Conservation (phyloP, 2,329 filamentous ascomycete species). For the Lasiodiplodia citricola region DNA sequence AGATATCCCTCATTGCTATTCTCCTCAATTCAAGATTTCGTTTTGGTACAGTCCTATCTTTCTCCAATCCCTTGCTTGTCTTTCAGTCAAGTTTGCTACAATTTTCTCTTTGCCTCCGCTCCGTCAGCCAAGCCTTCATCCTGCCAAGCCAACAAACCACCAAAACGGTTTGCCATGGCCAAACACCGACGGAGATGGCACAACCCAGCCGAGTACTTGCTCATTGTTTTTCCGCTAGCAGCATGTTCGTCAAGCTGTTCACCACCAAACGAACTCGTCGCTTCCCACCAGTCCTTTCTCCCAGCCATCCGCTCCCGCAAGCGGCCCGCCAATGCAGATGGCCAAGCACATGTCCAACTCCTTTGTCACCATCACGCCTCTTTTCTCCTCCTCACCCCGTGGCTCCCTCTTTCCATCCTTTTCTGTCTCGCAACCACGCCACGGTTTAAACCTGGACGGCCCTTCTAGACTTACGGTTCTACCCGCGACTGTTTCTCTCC, state of each 20-base stretch:
- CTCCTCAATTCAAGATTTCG: neutral
- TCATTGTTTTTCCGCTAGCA: slow-evolving; percentile 1
- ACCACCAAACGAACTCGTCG: neutral
- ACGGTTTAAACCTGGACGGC: neutral
- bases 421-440: neutral
- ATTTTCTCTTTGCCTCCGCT: neutral
- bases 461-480: neutral
- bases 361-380: neutral
- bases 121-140: neutral
- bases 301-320: neutral
- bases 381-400: neutral
- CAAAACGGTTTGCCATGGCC: neutral
- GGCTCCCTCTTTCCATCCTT: neutral
- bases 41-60: neutral
- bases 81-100: neutral
- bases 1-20: slow-evolving; percentile 12
- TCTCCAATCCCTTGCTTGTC: neutral
- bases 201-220: neutral
- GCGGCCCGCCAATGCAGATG: slow-evolving; percentile 1
- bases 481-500: neutral
- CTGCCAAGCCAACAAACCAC: neutral
- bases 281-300: neutral
- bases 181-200: neutral
- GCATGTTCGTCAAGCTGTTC: neutral
- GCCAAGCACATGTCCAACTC: neutral